Conservation (phyloP, 129 eudicot genomes). For the Flaveria trinervia region DNA sequence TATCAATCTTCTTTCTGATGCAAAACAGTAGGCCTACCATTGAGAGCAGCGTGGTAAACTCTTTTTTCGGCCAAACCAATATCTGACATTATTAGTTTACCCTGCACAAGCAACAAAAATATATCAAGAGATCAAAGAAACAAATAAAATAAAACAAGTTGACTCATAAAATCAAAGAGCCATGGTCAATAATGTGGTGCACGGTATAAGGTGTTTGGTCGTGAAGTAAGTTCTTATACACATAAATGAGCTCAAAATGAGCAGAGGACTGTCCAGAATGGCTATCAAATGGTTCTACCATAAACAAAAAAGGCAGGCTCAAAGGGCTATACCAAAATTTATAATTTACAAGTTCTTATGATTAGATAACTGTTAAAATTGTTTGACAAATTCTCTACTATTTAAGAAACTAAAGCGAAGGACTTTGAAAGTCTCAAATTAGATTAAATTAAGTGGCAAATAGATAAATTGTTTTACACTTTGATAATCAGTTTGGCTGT, state of each 20-base stretch:
- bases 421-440: too few relatives aligned
- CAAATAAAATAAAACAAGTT: neutral
- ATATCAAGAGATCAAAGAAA: neutral
- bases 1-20: conserved; percentile 78
- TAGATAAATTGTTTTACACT: neutral
- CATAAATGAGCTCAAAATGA: neutral
- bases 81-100: conserved; percentile 69
- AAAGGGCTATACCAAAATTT: too few relatives aligned
- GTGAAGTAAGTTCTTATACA: neutral
- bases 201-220: too few relatives aligned
- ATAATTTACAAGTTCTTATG: too few relatives aligned
- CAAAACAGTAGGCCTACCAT: conserved; percentile 84
- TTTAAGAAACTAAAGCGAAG: too few relatives aligned
- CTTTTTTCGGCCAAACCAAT: conserved; percentile 94
- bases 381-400: too few relatives aligned
- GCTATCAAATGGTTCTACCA: too few relatives aligned
- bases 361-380: too few relatives aligned
- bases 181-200: too few relatives aligned
- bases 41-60: conserved; percentile 83
- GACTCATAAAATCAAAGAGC: neutral
- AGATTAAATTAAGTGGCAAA: too few relatives aligned
- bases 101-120: conserved; percentile 47
- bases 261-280: too few relatives aligned
- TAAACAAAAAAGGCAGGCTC: too few relatives aligned
- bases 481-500: neutral